Base-by-base conservation (phyloP, 257 asterid genomes). In the Ophiorrhiza pumila region DNA sequence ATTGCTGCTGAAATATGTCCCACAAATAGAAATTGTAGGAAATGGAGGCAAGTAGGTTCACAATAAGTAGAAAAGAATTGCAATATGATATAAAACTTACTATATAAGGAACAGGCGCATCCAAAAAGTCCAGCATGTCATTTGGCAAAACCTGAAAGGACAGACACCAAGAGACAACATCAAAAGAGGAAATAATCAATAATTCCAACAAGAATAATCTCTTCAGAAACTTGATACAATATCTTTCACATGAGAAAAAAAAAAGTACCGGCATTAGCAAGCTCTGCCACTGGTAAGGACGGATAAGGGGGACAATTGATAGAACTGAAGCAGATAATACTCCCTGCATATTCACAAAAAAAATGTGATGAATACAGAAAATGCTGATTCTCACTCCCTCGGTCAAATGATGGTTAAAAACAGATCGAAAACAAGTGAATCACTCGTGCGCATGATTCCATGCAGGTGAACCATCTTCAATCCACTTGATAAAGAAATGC, bases 251-350 rank as follows among this genome's bases (percentile, higher is more conserved):
- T 7, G 7, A 70, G 80, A 73, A 74, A 72, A 13, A 59, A 61
- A 55, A 74, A 27, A 71, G 62, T 95, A 95, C 99, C 71, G 99
- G 99, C 98, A 92, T 89, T 66, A 95, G 80, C 82, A 85, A 87
- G 90, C 99, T 95, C 83, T 95, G 98, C 98, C 98, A 95, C 84
- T 86, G 97, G 80, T 87, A 95, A 69, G 99, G 99, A 65, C 98
- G 96, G 77, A 95, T 95, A 80, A 95, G 79, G 71, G 98, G 98
- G 72, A 95, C 92, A 74, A 95, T 74, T 52, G 99, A 82, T 79
- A 95, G 76, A 83, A 92, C 95, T 47, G 86, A 75, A 61, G 99
- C 94, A 75, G 97, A 92, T 85, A 95, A 82, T 71, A 89, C 65
- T 58, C 99, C 98, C 99, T 95, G 91, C 88, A 80, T 65, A 80